Conservation (phyloP, 495 filamentous ascomycete genomes). For the Aspergillus avenaceus region DNA sequence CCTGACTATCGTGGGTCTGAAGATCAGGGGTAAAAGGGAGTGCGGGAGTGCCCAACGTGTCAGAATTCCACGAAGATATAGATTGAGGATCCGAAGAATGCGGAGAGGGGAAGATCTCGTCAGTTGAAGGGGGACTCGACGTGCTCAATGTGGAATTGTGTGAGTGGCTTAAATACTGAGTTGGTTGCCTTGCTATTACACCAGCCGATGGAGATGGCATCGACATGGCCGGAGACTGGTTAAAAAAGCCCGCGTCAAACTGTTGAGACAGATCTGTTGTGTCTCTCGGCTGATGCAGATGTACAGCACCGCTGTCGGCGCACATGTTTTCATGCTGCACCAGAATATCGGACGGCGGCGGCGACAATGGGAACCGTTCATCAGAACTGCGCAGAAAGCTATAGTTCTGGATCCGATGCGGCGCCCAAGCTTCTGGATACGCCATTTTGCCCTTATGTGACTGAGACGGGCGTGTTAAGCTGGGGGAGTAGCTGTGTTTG, state of each 20-base stretch:
- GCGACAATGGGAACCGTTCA: slow-evolving; percentile 41
- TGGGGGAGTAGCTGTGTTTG: slow-evolving; percentile 44
- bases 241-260: slow-evolving; percentile 32
- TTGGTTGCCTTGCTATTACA: slow-evolving; percentile 29
- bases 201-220: slow-evolving; percentile 35
- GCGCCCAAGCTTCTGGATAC: slow-evolving; percentile 39
- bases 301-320: slow-evolving; percentile 18
- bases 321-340: slow-evolving; percentile 38
- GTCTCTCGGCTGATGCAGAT: slow-evolving; percentile 18
- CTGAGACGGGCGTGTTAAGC: slow-evolving; percentile 37
- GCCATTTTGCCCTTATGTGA: slow-evolving; percentile 39
- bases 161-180: slow-evolving; percentile 34
- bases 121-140: slow-evolving; percentile 39
- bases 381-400: slow-evolving; percentile 29
- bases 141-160: slow-evolving; percentile 28
- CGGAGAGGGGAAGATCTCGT: slow-evolving; percentile 43
- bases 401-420: slow-evolving; percentile 42
- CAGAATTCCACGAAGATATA: slow-evolving; percentile 44
- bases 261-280: slow-evolving; percentile 34
- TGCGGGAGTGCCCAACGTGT: slow-evolving; percentile 31
- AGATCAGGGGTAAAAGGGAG: slow-evolving; percentile 41
- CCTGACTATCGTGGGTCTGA: slow-evolving; percentile 31
- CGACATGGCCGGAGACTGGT: slow-evolving; percentile 34
- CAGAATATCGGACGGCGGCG: slow-evolving; percentile 41
- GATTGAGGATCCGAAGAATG: slow-evolving; percentile 44